A percentile compares a stretch with the other conserved stretches of the same genome.
Evolutionary conservation across 495 filamentous ascomycete species (phyloP).

Genomic region (Penicillium angulare): DNA sequence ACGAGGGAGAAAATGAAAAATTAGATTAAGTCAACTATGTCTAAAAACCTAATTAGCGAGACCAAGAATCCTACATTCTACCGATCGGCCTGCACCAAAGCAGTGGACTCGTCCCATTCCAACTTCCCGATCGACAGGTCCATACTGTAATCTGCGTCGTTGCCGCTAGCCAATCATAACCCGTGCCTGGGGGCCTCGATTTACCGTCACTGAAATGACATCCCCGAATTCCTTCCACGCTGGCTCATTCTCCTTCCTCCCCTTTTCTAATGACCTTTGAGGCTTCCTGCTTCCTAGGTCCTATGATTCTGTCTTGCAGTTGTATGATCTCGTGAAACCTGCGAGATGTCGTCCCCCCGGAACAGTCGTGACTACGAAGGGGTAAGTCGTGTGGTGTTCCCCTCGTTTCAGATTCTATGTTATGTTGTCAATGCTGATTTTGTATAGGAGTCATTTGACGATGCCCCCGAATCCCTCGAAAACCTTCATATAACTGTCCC

Average conservation of each 20-base stretch:
- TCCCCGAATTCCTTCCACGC: slow-evolving; percentile 23
- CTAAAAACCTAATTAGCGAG: too few species aligned
- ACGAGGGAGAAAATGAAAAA: too few species aligned
- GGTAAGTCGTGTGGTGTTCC: slow-evolving; percentile 33
- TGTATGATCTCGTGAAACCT: slow-evolving; percentile 14
- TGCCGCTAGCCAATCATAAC: slow-evolving; percentile 19
- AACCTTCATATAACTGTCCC: slow-evolving; percentile 36
- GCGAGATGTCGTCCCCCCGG: slow-evolving; percentile 36
- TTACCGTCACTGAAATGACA: slow-evolving; percentile 21
- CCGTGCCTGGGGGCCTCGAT: slow-evolving; percentile 21
- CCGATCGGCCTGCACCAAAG: too few species aligned
- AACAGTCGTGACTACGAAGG: slow-evolving; percentile 51
- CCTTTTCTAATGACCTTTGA: slow-evolving; percentile 10
- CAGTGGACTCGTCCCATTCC: slow-evolving; percentile 13
- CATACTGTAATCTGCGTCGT: slow-evolving; percentile 2
- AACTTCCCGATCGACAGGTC: slow-evolving; percentile 22
- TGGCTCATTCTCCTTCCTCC: slow-evolving; percentile 14
- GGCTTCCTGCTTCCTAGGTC: slow-evolving; percentile 14
- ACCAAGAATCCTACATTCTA: slow-evolving; percentile 11
- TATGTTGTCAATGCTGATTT: slow-evolving; percentile 15
- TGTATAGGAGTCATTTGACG: slow-evolving; percentile 70
- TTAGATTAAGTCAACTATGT: too few species aligned
- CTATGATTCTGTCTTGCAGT: slow-evolving; percentile 22
- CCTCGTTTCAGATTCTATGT: slow-evolving; percentile 3
- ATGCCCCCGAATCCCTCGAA: slow-evolving; percentile 60